Conservation (phyloP, 202 grass and related monocot species). For the Eragrostis tef region DNA sequence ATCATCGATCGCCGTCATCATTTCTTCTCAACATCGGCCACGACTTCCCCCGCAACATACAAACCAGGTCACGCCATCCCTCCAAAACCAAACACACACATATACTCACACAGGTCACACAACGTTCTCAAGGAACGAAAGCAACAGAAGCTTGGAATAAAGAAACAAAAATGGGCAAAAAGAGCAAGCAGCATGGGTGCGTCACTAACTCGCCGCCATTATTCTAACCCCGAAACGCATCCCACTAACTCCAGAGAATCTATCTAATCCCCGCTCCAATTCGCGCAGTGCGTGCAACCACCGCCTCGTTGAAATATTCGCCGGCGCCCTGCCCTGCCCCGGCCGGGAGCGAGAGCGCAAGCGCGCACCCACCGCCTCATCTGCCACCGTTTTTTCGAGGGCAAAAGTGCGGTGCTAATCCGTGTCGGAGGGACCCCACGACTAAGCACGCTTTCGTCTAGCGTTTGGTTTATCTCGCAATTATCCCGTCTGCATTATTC, state of each 20-base stretch:
- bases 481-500: not conserved
- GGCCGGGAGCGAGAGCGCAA: not conserved
- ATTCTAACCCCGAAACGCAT: not conserved
- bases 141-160: not conserved
- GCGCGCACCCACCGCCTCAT: constrained; percentile 8
- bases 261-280: constrained; percentile 4
- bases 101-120: not conserved
- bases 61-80: constrained; percentile 1
- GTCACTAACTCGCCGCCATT: constrained; percentile 1
- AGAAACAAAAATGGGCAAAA: not conserved
- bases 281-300: constrained; percentile 6
- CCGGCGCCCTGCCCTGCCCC: not conserved
- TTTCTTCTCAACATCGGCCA: not conserved
- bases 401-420: constrained; percentile 33
- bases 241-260: constrained; percentile 26
- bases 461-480: not conserved
- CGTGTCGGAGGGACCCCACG: constrained; percentile 29
- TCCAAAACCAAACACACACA: not conserved
- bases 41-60: not conserved
- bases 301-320: constrained; percentile 1
- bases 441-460: not conserved
- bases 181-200: not conserved
- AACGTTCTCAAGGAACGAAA: not conserved
- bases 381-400: not conserved
- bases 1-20: not conserved